phyloP scores from a whole-genome alignment of 139 green algal species.

The Eudorina sp. region DNA sequence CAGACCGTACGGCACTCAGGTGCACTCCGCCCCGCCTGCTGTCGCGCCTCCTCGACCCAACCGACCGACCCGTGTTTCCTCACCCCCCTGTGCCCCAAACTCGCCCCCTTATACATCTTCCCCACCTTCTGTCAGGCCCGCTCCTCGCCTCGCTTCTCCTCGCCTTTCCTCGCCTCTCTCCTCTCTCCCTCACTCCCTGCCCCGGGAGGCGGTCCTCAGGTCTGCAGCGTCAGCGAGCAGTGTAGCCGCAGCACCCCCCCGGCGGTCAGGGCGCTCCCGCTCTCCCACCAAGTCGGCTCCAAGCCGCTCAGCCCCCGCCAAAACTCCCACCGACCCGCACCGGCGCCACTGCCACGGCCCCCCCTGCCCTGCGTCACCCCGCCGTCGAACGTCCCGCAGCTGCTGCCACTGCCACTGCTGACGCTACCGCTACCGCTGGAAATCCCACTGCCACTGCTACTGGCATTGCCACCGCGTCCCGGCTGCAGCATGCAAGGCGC shows the following conservation, averaged over 20 bases:
- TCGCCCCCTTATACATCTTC: too few species aligned
- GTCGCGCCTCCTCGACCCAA: too few species aligned
- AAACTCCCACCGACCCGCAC: neutral
- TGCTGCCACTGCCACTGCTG: neutral
- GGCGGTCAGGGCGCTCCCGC: neutral
- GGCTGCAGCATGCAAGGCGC: neutral
- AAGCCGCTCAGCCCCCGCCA: constrained; percentile 9
- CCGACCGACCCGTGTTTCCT: too few species aligned
- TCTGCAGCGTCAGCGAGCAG: constrained; percentile 12
- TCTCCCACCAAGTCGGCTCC: constrained; percentile 32
- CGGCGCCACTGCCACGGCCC: too few species aligned
- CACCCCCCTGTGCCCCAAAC: too few species aligned
- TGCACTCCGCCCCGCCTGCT: too few species aligned
- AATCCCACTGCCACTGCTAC: neutral
- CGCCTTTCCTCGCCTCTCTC: too few species aligned
- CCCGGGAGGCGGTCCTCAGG: neutral
- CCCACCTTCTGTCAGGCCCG: too few species aligned
- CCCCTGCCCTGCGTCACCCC: neutral
- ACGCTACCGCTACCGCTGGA: neutral
- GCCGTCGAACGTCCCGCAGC: neutral
- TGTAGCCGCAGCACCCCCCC: constrained; percentile 9
- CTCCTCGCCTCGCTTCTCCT: too few species aligned
- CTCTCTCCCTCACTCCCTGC: too few species aligned
- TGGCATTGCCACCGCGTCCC: neutral
- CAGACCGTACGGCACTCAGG: too few species aligned